Conservation (phyloP, 2,329 filamentous ascomycete species). For the Ceratocystis colombiana region DNA sequence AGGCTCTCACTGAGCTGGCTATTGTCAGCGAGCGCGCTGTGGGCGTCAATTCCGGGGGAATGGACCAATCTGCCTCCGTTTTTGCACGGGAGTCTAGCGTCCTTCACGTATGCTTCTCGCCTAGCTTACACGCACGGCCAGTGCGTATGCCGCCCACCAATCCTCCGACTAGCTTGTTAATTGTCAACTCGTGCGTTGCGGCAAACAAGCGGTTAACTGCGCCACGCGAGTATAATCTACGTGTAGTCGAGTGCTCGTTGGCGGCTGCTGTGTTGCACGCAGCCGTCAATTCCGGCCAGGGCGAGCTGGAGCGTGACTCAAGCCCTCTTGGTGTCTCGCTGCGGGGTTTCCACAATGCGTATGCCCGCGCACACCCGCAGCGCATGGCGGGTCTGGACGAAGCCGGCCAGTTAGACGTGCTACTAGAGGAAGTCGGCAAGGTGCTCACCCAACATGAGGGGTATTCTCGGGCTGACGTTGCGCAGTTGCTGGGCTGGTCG, state of each 20-base stretch:
- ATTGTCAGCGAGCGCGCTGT: slow-evolving; percentile 91
- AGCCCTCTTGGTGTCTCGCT: slow-evolving; percentile 75
- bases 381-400: slow-evolving; percentile 32
- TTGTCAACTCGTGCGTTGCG: slow-evolving; percentile 87
- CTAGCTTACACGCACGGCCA: slow-evolving; percentile 62
- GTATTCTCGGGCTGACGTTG: slow-evolving; percentile 81
- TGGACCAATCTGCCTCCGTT: slow-evolving; percentile 96
- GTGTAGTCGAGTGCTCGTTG: slow-evolving; percentile 89
- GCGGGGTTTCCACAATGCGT: slow-evolving; percentile 75
- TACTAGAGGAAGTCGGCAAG: slow-evolving; percentile 38
- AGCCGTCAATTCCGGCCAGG: slow-evolving; percentile 37
- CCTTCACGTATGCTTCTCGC: slow-evolving; percentile 82
- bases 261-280: slow-evolving; percentile 62
- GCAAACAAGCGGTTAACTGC: slow-evolving; percentile 92
- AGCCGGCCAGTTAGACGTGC: slow-evolving; percentile 27
- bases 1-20: slow-evolving; percentile 79
- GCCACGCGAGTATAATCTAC: slow-evolving; percentile 89
- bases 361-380: slow-evolving; percentile 49
- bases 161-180: slow-evolving; percentile 80
- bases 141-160: slow-evolving; percentile 72
- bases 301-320: slow-evolving; percentile 61
- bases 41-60: slow-evolving; percentile 92
- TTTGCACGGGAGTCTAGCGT: slow-evolving; percentile 80
- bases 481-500: slow-evolving; percentile 56
- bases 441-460: slow-evolving; percentile 70